These are phyloP conservation scores for Lichtheimia hyalospora DNA, from an alignment of 371 early-diverging fungal species.

Conservation along the genomic window DNA sequence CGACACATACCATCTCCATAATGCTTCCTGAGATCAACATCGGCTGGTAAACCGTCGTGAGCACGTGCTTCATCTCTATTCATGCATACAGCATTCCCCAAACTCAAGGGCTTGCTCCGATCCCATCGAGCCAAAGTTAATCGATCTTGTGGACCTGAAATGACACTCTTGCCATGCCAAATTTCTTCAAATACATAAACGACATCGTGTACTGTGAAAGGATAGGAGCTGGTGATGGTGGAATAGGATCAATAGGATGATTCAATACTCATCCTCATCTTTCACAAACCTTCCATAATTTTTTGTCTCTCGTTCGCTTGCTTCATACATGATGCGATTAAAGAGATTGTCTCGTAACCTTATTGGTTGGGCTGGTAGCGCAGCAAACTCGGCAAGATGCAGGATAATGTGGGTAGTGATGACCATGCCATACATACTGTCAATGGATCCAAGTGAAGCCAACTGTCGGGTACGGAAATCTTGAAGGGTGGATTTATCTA, in stretches of 20 bases:
- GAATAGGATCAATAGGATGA: no score
- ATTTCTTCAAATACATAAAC: slow-evolving; percentile 86
- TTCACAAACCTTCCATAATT: slow-evolving; percentile 21
- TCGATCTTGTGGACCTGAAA: slow-evolving; percentile 74
- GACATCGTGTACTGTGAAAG: slow-evolving; percentile 65
- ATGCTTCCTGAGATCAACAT: slow-evolving; percentile 27
- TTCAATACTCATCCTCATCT: not conserved
- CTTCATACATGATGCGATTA: slow-evolving; percentile 70
- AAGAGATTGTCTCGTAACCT: slow-evolving; percentile 78
- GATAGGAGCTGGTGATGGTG: slow-evolving; percentile 5
- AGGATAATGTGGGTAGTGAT: slow-evolving; percentile 86
- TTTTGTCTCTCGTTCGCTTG: slow-evolving; percentile 64
- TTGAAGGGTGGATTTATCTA: not conserved
- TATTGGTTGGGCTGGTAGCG: slow-evolving; percentile 69
- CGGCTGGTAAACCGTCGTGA: slow-evolving; percentile 44
- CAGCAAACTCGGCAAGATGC: slow-evolving; percentile 71
- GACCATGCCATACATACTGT: slow-evolving; percentile 90
- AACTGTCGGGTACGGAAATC: slow-evolving; percentile 77
- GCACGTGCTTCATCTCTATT: slow-evolving; percentile 68
- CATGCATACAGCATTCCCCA: slow-evolving; percentile 79
- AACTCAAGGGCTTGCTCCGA: slow-evolving; percentile 53
- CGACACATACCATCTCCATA: slow-evolving; percentile 20
- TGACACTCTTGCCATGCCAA: slow-evolving; percentile 74
- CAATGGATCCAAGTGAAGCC: slow-evolving; percentile 85
- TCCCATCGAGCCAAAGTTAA: slow-evolving; percentile 79